Evolutionary conservation across 441 rosid species (phyloP).

Genomic region (Gossypium trilobum): DNA sequence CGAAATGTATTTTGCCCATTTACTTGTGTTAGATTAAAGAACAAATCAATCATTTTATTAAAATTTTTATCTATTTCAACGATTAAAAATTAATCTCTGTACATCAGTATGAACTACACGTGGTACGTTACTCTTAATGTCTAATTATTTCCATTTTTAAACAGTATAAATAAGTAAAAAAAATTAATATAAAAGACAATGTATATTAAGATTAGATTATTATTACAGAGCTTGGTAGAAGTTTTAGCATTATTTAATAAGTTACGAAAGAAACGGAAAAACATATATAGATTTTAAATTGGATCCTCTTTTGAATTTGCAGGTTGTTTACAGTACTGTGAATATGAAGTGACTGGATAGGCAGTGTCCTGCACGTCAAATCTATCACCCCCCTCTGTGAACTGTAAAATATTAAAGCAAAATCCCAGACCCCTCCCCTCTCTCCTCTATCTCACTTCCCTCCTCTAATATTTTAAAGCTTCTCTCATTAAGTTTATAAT

Average conservation of each 20-base stretch:
- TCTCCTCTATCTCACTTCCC: neutral
- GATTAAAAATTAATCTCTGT: too few relatives aligned
- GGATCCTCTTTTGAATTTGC: slow-evolving; percentile 19
- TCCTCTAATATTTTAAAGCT: neutral
- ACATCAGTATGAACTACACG: too few relatives aligned
- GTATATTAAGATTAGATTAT: too few relatives aligned
- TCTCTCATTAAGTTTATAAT: neutral
- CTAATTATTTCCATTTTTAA: too few relatives aligned
- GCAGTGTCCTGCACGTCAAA: slow-evolving; percentile 39
- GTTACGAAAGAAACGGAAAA: slow-evolving; percentile 17
- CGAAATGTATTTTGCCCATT: too few relatives aligned
- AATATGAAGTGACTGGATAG: slow-evolving; percentile 49
- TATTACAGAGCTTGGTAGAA: too few relatives aligned
- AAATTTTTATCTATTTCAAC: too few relatives aligned
- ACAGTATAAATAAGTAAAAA: too few relatives aligned
- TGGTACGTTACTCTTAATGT: fast-evolving
- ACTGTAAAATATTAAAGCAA: slow-evolving; percentile 23
- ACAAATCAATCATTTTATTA: too few relatives aligned
- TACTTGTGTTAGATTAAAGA: too few relatives aligned
- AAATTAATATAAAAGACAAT: too few relatives aligned
- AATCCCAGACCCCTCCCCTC: neutral
- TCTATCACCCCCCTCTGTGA: slow-evolving; percentile 37
- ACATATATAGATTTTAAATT: slow-evolving; percentile 22
- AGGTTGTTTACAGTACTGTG: slow-evolving; percentile 29
- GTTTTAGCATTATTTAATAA: neutral